Evolutionary conservation across 2,329 filamentous ascomycete genomes (phyloP).

Genomic region (Chaetoscypha palmicola): DNA sequence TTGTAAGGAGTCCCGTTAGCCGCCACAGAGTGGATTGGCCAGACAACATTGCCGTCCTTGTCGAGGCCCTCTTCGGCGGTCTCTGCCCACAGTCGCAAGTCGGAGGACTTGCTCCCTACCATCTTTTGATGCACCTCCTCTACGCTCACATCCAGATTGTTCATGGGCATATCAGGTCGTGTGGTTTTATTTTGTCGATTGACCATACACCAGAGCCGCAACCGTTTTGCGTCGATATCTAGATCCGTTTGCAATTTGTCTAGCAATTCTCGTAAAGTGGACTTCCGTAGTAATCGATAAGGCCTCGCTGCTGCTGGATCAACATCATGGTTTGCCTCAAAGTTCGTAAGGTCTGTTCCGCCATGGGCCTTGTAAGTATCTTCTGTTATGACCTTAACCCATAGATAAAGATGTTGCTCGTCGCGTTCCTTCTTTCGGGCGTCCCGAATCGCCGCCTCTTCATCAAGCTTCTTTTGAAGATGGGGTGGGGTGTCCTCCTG

Average conservation of each 20-base stretch:
- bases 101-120: slow-evolving; percentile 58
- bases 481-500: slow-evolving; percentile 74
- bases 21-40: slow-evolving; percentile 57
- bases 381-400: slow-evolving; percentile 73
- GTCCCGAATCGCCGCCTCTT: slow-evolving; percentile 72
- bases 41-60: slow-evolving; percentile 61
- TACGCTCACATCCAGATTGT: slow-evolving; percentile 67
- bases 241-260: slow-evolving; percentile 64
- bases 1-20: slow-evolving; percentile 50
- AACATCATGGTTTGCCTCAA: slow-evolving; percentile 48
- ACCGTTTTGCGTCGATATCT: slow-evolving; percentile 56
- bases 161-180: slow-evolving; percentile 80
- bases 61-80: slow-evolving; percentile 56
- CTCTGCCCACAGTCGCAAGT: slow-evolving; percentile 83
- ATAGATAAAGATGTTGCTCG: slow-evolving; percentile 89
- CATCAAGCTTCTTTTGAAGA: slow-evolving; percentile 71
- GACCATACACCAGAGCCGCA: slow-evolving; percentile 95
- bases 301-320: slow-evolving; percentile 63
- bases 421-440: slow-evolving; percentile 80
- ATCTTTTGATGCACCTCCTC: slow-evolving; percentile 65
- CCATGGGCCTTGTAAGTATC: slow-evolving; percentile 74
- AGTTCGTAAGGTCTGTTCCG: slow-evolving; percentile 73
- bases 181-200: slow-evolving; percentile 97
- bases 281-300: slow-evolving; percentile 69
- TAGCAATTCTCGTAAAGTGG: slow-evolving; percentile 69